A percentile compares a stretch with the other conserved stretches of the same genome.
phyloP scores from a whole-genome alignment of 768 basidiomycete species.

The Tremella mesenterica region DNA sequence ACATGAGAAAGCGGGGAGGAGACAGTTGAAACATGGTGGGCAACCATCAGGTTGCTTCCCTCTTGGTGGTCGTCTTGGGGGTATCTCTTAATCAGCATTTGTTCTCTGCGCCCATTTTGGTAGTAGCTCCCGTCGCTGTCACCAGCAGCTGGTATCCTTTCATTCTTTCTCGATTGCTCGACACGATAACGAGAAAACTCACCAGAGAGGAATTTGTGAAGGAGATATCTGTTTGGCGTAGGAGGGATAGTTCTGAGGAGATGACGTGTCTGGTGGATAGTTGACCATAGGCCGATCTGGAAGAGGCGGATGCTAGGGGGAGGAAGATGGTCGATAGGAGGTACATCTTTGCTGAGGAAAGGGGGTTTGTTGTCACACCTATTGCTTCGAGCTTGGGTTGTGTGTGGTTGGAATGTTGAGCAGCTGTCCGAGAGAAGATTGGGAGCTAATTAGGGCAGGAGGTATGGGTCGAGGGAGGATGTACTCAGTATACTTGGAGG shows the following conservation, averaged over 20 bases:
- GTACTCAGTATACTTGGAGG: too few species aligned
- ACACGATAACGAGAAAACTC: background rate
- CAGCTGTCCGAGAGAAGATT: too few species aligned
- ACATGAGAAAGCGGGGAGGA: slow-evolving; percentile 81
- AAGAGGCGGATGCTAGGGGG: background rate
- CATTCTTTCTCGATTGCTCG: background rate
- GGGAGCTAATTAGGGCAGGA: too few species aligned
- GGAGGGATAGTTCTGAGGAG: background rate
- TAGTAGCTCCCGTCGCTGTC: too few species aligned
- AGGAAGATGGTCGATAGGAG: background rate
- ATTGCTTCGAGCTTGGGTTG: too few species aligned
- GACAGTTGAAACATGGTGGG: slow-evolving; percentile 81
- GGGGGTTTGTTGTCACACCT: too few species aligned
- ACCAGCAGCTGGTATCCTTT: background rate
- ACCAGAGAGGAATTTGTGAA: slow-evolving; percentile 1
- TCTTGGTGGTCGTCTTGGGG: slow-evolving; percentile 3
- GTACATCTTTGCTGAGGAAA: background rate
- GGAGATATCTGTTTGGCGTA: background rate
- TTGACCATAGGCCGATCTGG: background rate
- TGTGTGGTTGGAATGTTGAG: too few species aligned
- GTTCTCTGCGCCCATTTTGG: too few species aligned
- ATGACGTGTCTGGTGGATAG: background rate
- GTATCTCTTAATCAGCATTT: too few species aligned
- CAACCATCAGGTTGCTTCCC: slow-evolving; percentile 20
- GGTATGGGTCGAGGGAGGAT: too few species aligned